Percentiles rank a stretch among this genome's conserved stretches.
Evolutionary conservation across 768 basidiomycete species (phyloP).

Genomic region (Galerina marginata): DNA sequence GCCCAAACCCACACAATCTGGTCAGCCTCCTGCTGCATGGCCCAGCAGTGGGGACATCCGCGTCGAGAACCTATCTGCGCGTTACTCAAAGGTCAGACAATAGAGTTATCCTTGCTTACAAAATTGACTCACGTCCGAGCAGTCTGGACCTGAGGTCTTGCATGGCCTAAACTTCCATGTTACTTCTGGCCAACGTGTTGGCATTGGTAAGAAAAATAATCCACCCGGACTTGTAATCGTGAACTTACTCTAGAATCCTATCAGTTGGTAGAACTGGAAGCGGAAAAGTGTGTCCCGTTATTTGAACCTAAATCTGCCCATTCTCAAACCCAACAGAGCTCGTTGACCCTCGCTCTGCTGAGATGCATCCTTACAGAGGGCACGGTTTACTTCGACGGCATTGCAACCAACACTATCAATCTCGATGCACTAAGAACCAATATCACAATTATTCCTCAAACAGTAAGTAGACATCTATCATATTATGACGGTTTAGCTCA

Average conservation of each 20-base stretch:
- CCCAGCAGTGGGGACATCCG: slow-evolving; percentile 61
- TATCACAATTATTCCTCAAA: slow-evolving; percentile 66
- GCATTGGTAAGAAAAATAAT: slow-evolving; percentile 34
- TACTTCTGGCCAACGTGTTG: slow-evolving; percentile 61
- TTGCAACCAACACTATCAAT: slow-evolving; percentile 53
- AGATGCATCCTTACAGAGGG: slow-evolving; percentile 59
- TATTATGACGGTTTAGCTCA: background rate
- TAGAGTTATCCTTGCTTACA: slow-evolving; percentile 26
- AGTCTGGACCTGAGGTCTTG: slow-evolving; percentile 56
- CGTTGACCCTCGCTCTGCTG: slow-evolving; percentile 50
- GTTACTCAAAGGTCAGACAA: slow-evolving; percentile 46
- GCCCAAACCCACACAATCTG: slow-evolving; percentile 40
- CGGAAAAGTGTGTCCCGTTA: slow-evolving; percentile 41
- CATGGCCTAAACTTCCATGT: slow-evolving; percentile 58
- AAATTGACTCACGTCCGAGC: slow-evolving; percentile 12
- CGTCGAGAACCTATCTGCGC: slow-evolving; percentile 61
- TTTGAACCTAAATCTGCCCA: background rate
- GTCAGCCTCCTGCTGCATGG: slow-evolving; percentile 69
- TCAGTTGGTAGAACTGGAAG: slow-evolving; percentile 55
- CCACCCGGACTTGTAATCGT: no score
- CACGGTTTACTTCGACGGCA: slow-evolving; percentile 59
- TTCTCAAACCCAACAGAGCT: slow-evolving; percentile 41
- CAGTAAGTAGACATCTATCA: slow-evolving; percentile 32
- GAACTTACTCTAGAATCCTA: background rate
- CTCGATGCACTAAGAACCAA: slow-evolving; percentile 59